phyloP scores from a whole-genome alignment of 306 rosid genomes.

The Quercus robur region DNA sequence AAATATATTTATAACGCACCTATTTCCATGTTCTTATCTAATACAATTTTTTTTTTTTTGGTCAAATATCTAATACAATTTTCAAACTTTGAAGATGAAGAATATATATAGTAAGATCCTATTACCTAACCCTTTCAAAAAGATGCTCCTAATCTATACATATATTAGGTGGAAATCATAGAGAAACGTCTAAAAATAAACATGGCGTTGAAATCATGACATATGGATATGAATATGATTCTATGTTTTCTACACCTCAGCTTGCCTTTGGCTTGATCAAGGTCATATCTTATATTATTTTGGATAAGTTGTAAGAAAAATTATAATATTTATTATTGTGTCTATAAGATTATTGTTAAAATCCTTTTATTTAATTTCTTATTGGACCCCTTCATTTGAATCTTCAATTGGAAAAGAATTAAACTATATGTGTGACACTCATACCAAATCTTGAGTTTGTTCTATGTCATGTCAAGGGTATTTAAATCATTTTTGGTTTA shows the following conservation, averaged over 20 bases:
- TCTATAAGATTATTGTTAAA: too few relatives aligned
- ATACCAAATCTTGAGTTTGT: too few relatives aligned
- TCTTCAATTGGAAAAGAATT: too few relatives aligned
- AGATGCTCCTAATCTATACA: background rate
- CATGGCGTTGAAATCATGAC: slow-evolving; percentile 4
- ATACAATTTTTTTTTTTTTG: background rate
- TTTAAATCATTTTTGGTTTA: too few relatives aligned
- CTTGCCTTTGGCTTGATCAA: background rate
- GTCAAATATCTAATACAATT: background rate
- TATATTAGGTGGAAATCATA: background rate
- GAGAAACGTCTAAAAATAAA: background rate
- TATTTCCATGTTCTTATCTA: background rate
- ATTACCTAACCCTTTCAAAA: background rate
- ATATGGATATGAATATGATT: background rate
- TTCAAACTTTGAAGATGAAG: background rate
- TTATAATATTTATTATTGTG: too few relatives aligned
- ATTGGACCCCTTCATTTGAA: too few relatives aligned
- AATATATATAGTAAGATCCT: background rate
- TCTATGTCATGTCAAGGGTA: too few relatives aligned
- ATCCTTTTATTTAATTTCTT: background rate
- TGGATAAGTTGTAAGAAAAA: background rate
- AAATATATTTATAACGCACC: too few relatives aligned
- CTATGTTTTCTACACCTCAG: too few relatives aligned
- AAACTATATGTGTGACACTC: too few relatives aligned
- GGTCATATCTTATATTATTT: background rate